Evolutionary conservation across 129 eudicot species (phyloP), one percentile per base, ranked within the genome.

Genomic region (Lactuca saligna): DNA sequence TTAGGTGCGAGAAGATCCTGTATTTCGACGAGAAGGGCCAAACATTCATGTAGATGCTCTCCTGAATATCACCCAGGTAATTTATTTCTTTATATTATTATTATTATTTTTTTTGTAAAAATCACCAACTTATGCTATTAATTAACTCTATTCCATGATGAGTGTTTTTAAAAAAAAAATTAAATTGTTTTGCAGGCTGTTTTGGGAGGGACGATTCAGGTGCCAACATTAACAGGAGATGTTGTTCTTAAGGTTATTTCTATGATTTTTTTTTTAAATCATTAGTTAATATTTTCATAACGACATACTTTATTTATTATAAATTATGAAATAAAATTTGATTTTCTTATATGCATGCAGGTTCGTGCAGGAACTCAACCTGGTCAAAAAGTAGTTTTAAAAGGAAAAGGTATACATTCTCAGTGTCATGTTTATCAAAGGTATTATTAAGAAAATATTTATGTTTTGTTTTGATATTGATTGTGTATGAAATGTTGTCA

Each of bases 331-430:
- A 41, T 8, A 15, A 14, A 39, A 46, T 5, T 54, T 60, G 2
- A 12, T 61, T 62, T 16, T 35, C 16, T 16, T 20, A 31, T 64
- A 54, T 64, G 69, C 77, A 72, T 69, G 51, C 66, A 88, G 96
- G 96, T 89, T 55, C 92, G 90, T 66, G 84, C 97, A 42, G 97
- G 95, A 57, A 85, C 97, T 59, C 95, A 91, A 75, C 95, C 97
- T 71, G 97, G 95, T 51, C 97, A 91, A 70, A 91, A 91, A 79
- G 97, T 91, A 56, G 92, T 91, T n/a, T 72, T 91, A 61, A 87
- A 79, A 75, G 87, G 79, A 61, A 73, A 73, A 73, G 78, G 77
- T 73, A 63, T 39, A 66, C 31, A 33, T 38, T 61, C 35, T 6
- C 48, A 20, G 15, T 4, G 5, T 8, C 17, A 63, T 63, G 3